These are phyloP conservation scores for Pichia gijzeniarum DNA, from an alignment of 805 yeast species.

Conservation along the genomic window DNA sequence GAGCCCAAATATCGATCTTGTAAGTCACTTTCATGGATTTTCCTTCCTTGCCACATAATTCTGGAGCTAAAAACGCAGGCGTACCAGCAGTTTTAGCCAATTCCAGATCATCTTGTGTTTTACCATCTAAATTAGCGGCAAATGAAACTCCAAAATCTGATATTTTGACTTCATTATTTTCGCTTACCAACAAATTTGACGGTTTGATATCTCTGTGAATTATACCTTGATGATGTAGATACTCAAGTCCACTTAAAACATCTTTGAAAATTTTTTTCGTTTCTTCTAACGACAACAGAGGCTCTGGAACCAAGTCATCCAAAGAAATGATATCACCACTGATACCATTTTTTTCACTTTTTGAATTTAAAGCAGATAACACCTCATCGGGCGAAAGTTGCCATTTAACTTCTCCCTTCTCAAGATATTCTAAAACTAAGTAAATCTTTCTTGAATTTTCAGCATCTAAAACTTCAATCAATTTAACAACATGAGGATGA, in stretches of 20 bases:
- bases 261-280: constrained; percentile 73
- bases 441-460: constrained; percentile 76
- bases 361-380: constrained; percentile 10
- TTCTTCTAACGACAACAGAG: constrained; percentile 60
- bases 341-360: background rate
- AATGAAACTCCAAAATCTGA: constrained; percentile 97
- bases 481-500: constrained; percentile 87
- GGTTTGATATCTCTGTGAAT: constrained; percentile 92
- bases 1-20: constrained; percentile 96
- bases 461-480: constrained; percentile 87
- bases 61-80: constrained; percentile 96
- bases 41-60: constrained; percentile 63
- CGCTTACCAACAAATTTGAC: constrained; percentile 72
- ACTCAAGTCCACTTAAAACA: constrained; percentile 82
- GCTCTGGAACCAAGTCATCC: constrained; percentile 34
- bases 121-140: constrained; percentile 44
- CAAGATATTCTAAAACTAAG: constrained; percentile 82
- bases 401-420: constrained; percentile 90
- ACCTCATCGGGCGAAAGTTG: constrained; percentile 33
- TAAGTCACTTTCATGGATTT: constrained; percentile 51
- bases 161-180: constrained; percentile 73
- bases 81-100: constrained; percentile 96
- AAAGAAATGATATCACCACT: constrained; percentile 8
- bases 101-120: constrained; percentile 68
- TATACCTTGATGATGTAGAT: constrained; percentile 82